Base-by-base conservation (phyloP, 306 rosid genomes). In the Styphnolobium japonicum region DNA sequence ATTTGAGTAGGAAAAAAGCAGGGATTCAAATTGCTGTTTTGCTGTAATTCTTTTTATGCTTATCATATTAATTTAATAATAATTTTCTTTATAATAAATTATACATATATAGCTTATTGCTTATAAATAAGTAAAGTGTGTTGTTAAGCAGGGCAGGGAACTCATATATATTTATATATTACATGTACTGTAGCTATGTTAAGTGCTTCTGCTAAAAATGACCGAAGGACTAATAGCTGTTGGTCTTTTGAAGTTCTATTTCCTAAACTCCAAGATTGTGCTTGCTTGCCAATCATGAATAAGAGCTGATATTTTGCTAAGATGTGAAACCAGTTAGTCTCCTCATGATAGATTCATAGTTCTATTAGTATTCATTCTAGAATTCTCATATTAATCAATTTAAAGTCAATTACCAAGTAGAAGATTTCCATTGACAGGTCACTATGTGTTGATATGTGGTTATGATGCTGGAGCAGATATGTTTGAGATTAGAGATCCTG, bases 401-500 rank as follows among this genome's bases (percentile, higher is more conserved):
- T 55, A 78, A 34, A 46, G 42, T 72, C 39, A 83, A 66, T 33
- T 64, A 55, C 76, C 71, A 46, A 84, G 55, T 48, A 21, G n/a
- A 16, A 67, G 53, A 16, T 53, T 81, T 65, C 81, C 60, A 51
- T 80, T 27, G 79, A 77, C 85, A 93, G 98, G 99, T 85, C 98
- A 95, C 82, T 95, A 88, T 84, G 89, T 95, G 10, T 81, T 95
- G 88, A 88, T 95, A 77, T 93, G 99, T 67, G 99, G 99, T 67
- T 93, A 93, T 83, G 97, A 93, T 75, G 85, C 88, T 77, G 90
- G 60, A 77, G 90, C 92, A 7, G 96, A 93, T 66, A 94, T 93
- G 92, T 95, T 95, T 88, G 99, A 93, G 90, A 95, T 95, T 72
- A 90, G 99, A 90, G 98, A 95, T 91, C 99, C 99, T 12, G 97